These are phyloP conservation scores for Eleusine coracana DNA, from an alignment of 176 grass and related monocot genomes.

Conservation along the genomic window DNA sequence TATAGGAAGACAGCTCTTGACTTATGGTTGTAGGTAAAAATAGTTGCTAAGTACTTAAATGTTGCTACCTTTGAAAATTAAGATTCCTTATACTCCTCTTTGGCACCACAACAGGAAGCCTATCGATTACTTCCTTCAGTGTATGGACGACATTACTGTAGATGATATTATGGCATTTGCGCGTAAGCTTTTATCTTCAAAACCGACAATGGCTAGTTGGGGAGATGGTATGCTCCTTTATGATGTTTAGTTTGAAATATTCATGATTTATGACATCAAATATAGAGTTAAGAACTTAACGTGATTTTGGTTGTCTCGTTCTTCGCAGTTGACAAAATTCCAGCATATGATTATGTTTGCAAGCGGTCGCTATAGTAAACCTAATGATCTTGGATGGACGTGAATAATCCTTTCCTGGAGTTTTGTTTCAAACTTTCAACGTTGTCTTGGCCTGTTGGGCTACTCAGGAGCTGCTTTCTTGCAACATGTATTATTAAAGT, in stretches of 20 bases:
- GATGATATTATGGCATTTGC: constrained; percentile 71
- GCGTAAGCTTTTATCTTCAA: constrained; percentile 66
- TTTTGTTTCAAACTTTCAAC: background rate
- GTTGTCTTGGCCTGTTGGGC: background rate
- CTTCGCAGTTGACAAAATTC: constrained; percentile 51
- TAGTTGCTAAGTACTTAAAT: constrained; percentile 3
- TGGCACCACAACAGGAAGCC: constrained; percentile 61
- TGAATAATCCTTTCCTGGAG: constrained; percentile 10
- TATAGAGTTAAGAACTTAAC: constrained; percentile 23
- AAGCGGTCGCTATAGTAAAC: constrained; percentile 23
- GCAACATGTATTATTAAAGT: background rate
- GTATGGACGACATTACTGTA: constrained; percentile 67
- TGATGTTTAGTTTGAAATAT: constrained; percentile 1
- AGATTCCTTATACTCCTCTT: constrained; percentile 5
- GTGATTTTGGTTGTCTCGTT: constrained; percentile 20
- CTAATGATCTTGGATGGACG: constrained; percentile 2
- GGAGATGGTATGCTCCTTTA: constrained; percentile 63
- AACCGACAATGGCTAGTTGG: constrained; percentile 79
- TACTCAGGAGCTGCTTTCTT: constrained; percentile 1
- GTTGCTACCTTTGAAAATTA: background rate
- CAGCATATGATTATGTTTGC: constrained; percentile 47
- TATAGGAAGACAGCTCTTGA: constrained; percentile 89
- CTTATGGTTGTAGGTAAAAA: constrained; percentile 76
- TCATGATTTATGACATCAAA: background rate
- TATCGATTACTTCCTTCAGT: constrained; percentile 69